Evolutionary conservation across 2,329 filamentous ascomycete species (phyloP).

Genomic region (Malbranchea zuffiana): DNA sequence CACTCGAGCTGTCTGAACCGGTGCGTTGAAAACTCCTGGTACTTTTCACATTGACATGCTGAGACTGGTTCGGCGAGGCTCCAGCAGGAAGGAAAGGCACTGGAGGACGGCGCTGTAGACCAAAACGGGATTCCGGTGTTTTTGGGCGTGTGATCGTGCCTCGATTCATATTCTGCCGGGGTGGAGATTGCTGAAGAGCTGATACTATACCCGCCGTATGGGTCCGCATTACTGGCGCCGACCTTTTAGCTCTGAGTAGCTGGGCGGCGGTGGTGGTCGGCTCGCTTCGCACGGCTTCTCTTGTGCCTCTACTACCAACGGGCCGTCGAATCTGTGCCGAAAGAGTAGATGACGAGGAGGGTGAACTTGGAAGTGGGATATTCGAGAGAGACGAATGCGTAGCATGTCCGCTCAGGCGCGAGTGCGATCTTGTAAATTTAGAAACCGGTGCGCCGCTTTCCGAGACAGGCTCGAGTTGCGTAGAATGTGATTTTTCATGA

Average conservation of each 20-base stretch:
- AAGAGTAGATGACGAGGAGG: conserved; percentile 47
- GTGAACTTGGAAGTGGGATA: conserved; percentile 50
- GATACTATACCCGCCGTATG: conserved; percentile 2
- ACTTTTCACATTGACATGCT: conserved; percentile 63
- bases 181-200: conserved; percentile 25
- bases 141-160: conserved; percentile 45
- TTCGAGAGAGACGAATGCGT: conserved; percentile 58
- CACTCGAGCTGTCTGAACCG: conserved; percentile 61
- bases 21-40: conserved; percentile 64
- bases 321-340: conserved; percentile 53
- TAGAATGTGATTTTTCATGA: conserved; percentile 61
- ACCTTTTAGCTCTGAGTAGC: conserved; percentile 49
- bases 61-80: conserved; percentile 59
- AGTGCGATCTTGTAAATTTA: conserved; percentile 53
- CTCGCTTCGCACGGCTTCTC: conserved; percentile 32
- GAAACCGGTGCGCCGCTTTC: conserved; percentile 68
- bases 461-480: conserved; percentile 75
- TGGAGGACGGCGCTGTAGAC: conserved; percentile 46
- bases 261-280: conserved; percentile 45
- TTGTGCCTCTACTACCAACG: conserved; percentile 35
- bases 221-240: conserved; percentile 45
- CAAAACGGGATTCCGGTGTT: conserved; percentile 46
- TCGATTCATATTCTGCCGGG: conserved; percentile 29
- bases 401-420: conserved; percentile 54
- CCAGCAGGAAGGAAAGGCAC: conserved; percentile 73